phyloP scores from a whole-genome alignment of 139 green algal species.

The Edaphochlamys debaryana region DNA sequence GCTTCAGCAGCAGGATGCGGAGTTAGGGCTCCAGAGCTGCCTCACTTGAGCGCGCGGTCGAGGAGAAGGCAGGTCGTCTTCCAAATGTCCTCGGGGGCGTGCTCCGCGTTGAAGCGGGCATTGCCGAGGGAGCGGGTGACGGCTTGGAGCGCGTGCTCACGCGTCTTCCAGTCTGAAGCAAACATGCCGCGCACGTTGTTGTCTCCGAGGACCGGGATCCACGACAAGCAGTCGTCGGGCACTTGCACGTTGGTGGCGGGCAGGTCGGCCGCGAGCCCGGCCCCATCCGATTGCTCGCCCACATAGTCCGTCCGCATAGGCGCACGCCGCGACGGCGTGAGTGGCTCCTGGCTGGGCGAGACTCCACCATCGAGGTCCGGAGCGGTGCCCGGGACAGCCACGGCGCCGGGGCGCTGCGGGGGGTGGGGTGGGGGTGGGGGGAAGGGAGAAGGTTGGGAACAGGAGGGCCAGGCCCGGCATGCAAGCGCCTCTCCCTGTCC shows the following conservation, averaged over 20 bases:
- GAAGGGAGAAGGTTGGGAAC: too few species aligned
- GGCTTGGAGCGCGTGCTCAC: constrained; percentile 37
- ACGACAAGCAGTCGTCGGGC: constrained; percentile 9
- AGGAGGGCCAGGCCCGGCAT: too few species aligned
- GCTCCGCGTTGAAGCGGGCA: constrained; percentile 29
- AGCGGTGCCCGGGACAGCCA: background rate
- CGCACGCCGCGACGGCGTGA: constrained; percentile 4
- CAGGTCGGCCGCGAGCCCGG: constrained; percentile 25
- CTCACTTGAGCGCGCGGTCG: constrained; percentile 37
- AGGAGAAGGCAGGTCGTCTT: constrained; percentile 10
- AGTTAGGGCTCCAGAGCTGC: too few species aligned
- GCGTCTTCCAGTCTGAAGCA: constrained; percentile 46
- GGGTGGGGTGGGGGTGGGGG: too few species aligned
- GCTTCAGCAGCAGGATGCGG: too few species aligned
- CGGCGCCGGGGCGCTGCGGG: background rate
- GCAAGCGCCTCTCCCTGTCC: too few species aligned
- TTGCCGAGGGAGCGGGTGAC: constrained; percentile 26
- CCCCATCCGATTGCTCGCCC: constrained; percentile 19
- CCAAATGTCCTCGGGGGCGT: constrained; percentile 6
- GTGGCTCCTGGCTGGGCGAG: background rate
- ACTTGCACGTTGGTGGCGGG: constrained; percentile 32
- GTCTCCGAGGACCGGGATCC: constrained; percentile 33
- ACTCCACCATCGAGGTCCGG: background rate
- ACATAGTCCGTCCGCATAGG: constrained; percentile 35
- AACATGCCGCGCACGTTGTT: constrained; percentile 30